These are phyloP conservation scores for Lichina pygmaea DNA, from an alignment of 495 filamentous ascomycete species.

Conservation along the genomic window DNA sequence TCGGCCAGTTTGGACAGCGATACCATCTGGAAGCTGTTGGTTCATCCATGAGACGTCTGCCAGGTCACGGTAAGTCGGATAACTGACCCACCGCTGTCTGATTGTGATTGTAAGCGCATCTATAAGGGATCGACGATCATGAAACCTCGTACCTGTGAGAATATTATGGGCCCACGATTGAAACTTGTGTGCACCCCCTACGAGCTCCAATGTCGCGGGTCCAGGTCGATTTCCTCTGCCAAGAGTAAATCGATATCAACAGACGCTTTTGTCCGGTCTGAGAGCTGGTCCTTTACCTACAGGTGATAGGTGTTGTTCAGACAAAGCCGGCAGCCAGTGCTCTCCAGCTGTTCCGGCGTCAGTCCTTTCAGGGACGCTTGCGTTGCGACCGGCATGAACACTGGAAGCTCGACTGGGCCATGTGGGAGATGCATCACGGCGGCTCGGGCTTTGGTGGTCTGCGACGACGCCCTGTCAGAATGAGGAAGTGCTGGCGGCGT, in stretches of 20 bases:
- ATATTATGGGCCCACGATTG: constrained; percentile 93
- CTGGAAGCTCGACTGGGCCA: constrained; percentile 64
- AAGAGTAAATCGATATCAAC: neutral
- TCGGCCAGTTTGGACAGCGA: constrained; percentile 80
- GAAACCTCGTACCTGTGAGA: constrained; percentile 27
- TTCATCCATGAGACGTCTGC: neutral
- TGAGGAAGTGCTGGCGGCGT: neutral
- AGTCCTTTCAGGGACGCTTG: constrained; percentile 88
- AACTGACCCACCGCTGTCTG: constrained; percentile 82
- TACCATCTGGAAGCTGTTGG: constrained; percentile 84
- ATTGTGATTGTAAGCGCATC: neutral
- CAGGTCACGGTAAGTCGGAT: constrained; percentile 4
- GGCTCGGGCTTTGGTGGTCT: constrained; percentile 93
- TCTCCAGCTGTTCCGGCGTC: constrained; percentile 72
- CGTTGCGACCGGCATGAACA: constrained; percentile 98
- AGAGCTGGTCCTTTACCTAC: constrained; percentile 1
- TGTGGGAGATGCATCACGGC: constrained; percentile 73
- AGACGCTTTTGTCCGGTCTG: neutral
- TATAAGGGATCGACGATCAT: neutral
- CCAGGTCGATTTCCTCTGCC: constrained; percentile 60
- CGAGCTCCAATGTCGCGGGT: constrained; percentile 56
- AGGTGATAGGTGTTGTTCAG: constrained; percentile 97
- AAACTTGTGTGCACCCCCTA: constrained; percentile 79
- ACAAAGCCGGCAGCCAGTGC: constrained; percentile 70
- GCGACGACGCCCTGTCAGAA: constrained; percentile 2